Evolutionary conservation across 345 rosid genomes (phyloP).

Genomic region (Cochlearia excelsa): DNA sequence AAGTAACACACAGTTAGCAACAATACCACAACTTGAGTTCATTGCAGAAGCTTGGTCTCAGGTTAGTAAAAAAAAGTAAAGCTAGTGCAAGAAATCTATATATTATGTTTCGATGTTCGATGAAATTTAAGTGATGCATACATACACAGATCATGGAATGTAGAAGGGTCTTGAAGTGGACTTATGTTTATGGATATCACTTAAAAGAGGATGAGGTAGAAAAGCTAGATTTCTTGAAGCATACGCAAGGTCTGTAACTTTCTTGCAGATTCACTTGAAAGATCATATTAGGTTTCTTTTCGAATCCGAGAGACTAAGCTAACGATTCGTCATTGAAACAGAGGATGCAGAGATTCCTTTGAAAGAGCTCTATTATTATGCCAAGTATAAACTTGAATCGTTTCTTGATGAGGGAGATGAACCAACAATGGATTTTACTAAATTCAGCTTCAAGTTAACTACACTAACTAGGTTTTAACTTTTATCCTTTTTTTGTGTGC

Average conservation of each 20-base stretch:
- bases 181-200: conserved; percentile 72
- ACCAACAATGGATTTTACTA: conserved; percentile 46
- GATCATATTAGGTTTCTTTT: background rate
- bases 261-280: background rate
- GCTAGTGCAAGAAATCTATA: conserved; percentile 5
- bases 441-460: conserved; percentile 56
- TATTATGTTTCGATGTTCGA: background rate
- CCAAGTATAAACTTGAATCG: background rate
- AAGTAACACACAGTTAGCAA: conserved; percentile 57
- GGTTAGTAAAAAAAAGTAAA: conserved; percentile 35
- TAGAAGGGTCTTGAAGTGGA: conserved; percentile 77
- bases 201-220: conserved; percentile 53
- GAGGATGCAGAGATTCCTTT: conserved; percentile 13
- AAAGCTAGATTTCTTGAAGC: conserved; percentile 59
- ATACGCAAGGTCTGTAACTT: conserved; percentile 51
- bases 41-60: conserved; percentile 74
- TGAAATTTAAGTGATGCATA: conserved; percentile 32
- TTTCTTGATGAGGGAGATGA: conserved; percentile 13
- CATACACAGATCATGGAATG: conserved; percentile 56
- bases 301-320: background rate
- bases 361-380: background rate
- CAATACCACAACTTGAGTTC: conserved; percentile 66
- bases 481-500: background rate
- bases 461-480: conserved; percentile 56
- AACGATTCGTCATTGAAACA: background rate